Evolutionary conservation across 2,329 filamentous ascomycete genomes (phyloP), one percentile per base, ranked within the genome.

Genomic region (Pseudogymnoascus sp.): DNA sequence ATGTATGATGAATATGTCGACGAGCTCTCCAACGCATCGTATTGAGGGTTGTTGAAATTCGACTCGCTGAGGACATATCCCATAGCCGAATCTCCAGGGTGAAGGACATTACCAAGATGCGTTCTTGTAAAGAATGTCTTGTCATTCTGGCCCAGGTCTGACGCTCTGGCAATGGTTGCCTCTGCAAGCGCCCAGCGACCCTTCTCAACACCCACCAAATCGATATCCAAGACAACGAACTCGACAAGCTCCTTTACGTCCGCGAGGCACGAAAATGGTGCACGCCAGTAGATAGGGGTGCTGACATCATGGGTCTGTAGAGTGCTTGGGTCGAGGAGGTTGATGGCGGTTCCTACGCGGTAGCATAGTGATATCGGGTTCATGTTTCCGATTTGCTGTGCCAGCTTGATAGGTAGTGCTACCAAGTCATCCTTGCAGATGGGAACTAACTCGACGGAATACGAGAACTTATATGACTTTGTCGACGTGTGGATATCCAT

Each of bases 341-440:
- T 96, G 72, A 99, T 82, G 0, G 91, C 85, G 2, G 93, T 97
- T 66, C 95, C 93, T 63, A 99, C 87, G 68, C 90, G 85, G 75
- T 93, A 85, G 80, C 95, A 97, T 38, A 99, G 80, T 1, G 88
- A 85, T 38, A 99, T 80, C 2, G 95, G 95, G 1, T 87, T 84
- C 70, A 97, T 96, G 75, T 96, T 97, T 67, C 95, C 93, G 61
- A 89, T 80, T 63, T 88, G 86, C 75, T 92, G 95, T 13, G 95
- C 95, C 64, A 97, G 80, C 69, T 91, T 92, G 67, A 96, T 87
- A 0, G 95, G 95, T 37, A 99, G 79, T 1, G 91, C 93, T n/a
- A 99, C 91, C 29, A 99, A 80, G 73, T 99, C 95, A 70, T 99
- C 95, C 76, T 97, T 96, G 81, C 95, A 97, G 60, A 99, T 92